Base-by-base conservation (phyloP, 2,329 filamentous ascomycete genomes). In the Colletotrichum shisoi region DNA sequence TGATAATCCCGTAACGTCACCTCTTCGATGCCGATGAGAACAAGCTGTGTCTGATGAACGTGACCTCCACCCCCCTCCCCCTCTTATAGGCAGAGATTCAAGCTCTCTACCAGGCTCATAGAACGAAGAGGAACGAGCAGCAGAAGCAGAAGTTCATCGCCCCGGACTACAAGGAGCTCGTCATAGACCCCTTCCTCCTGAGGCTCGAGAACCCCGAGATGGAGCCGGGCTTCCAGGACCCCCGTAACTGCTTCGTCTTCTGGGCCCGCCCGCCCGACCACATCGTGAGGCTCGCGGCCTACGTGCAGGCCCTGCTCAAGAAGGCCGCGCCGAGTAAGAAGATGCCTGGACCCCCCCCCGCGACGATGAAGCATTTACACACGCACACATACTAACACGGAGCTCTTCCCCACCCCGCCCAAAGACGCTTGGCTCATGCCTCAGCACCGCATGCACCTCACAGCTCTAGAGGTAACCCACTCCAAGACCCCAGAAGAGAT, bases 341-440 rank as follows among this genome's bases (percentile, higher is more conserved):
- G 31, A 34, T 34, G 31, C 31, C 31, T 24, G 31, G 45, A 21
- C 9, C 24, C 8, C 9, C 24, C 8, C 6, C 21, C 3, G 39
- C 57, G 11, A 27, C n/a, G 19, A 42, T 42, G 45, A 40, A 37
- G 19, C 31, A 27, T n/a, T 8, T 12, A 2, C 45, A 21, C 56
- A 40, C 34, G 19, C 31, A n/a, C 12, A 7, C 12, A 3, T 57
- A 21, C 56, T 58, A 17, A 58, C 31, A 37, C 3, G 48, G 17
- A 11, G 21, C 17, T 7, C 31, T 15, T 24, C 6, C 13, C 5
- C n/a, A n/a, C 21, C 12, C 19, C 34, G 37, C 1, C 9, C 48
- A 71, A 94, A 34, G 92, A 84, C 70, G 79, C 96, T 31, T 98
- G 94, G 94, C 83, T 94, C 49, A 96, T 96, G 91, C 93, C 94